Evolutionary conservation across 371 early-diverging fungal species (phyloP).

Genomic region (Chytridium lagenaria): DNA sequence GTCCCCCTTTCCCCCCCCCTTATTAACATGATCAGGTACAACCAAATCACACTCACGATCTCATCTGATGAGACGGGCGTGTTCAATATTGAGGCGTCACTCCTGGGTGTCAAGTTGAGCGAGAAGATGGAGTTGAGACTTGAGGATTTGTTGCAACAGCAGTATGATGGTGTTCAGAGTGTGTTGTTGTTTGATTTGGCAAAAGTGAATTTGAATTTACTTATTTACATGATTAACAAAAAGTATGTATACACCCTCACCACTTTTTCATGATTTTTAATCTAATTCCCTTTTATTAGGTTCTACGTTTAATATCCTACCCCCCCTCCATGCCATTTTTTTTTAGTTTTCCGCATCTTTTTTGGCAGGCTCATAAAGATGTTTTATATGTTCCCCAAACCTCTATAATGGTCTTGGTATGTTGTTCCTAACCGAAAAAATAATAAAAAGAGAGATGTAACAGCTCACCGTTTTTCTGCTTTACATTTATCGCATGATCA

Average conservation of each 20-base stretch:
- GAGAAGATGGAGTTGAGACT: constrained; percentile 84
- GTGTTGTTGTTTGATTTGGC: constrained; percentile 90
- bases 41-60: constrained; percentile 86
- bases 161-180: constrained; percentile 89
- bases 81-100: constrained; percentile 83
- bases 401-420: too few relatives aligned
- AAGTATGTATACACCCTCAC: constrained; percentile 65
- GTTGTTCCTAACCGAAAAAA: too few relatives aligned
- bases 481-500: too few relatives aligned
- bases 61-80: constrained; percentile 92
- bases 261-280: not conserved
- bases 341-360: too few relatives aligned
- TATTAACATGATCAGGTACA: constrained; percentile 55
- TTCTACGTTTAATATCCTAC: constrained; percentile 7
- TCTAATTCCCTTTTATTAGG: not conserved
- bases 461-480: too few relatives aligned
- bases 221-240: constrained; percentile 95
- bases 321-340: not conserved
- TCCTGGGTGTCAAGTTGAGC: constrained; percentile 77
- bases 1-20: not conserved
- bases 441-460: too few relatives aligned
- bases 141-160: constrained; percentile 91
- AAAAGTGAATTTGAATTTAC: constrained; percentile 93
- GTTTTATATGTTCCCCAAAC: too few relatives aligned
- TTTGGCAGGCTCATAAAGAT: too few relatives aligned